Evolutionary conservation across 176 grass and related monocot genomes (phyloP).

Genomic region (Oryza glaberrima): DNA sequence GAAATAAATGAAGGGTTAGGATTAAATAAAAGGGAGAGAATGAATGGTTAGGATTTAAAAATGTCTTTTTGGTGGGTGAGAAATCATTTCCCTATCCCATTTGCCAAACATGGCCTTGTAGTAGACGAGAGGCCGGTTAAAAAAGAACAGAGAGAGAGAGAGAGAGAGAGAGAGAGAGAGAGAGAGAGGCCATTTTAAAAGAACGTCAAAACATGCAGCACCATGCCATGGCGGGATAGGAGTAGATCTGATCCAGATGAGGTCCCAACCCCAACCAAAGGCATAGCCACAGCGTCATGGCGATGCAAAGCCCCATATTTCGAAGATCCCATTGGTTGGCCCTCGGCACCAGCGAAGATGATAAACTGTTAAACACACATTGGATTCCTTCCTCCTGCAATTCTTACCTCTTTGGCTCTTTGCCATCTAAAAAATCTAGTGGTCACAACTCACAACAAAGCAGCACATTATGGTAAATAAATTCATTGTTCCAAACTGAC

Average conservation of each 20-base stretch:
- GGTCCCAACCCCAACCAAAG: not conserved
- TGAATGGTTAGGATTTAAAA: too few species aligned
- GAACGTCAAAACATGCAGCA: conserved; percentile 23
- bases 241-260: not conserved
- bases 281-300: not conserved
- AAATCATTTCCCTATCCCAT: too few species aligned
- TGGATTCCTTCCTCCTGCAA: not conserved
- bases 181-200: not conserved
- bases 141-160: not conserved
- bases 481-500: too few species aligned
- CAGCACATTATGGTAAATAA: too few species aligned
- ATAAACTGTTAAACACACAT: not conserved
- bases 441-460: too few species aligned
- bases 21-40: too few species aligned
- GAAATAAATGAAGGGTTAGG: too few species aligned
- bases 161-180: too few species aligned
- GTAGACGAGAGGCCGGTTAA: not conserved
- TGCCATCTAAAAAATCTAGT: not conserved
- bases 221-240: not conserved
- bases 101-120: not conserved
- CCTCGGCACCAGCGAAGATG: not conserved
- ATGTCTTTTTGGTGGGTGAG: too few species aligned
- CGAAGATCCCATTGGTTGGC: conserved; percentile 19
- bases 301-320: conserved; percentile 17
- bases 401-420: not conserved